Base-by-base conservation (phyloP, 2,329 filamentous ascomycete genomes). In the Sodiomyces alkalinus region DNA sequence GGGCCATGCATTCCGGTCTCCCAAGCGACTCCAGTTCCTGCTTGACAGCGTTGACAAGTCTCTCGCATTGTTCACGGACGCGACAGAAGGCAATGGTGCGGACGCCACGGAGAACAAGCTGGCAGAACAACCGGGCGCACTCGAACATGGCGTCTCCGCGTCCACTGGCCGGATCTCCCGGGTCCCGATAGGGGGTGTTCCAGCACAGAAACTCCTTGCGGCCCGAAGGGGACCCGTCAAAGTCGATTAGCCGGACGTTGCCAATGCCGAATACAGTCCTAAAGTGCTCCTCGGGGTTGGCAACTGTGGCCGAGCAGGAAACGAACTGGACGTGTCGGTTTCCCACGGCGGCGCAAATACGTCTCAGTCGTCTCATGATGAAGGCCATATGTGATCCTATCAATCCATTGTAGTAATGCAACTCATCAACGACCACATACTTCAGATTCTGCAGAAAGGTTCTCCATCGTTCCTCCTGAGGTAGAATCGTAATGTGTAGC, bases 171-270 rank as follows among this genome's bases (percentile, higher is more conserved):
- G 85, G 80, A 50, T 96, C 87, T 1, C 65, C 68, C 0, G 87
- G 83, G 40, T 94, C 87, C 48, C 85, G 92, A 51, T 74, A 93
- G 0, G 90, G 90, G 0, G 87, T 94, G 42, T 98, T 96, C 90
- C 90, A 98, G 51, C 86, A 96, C 6, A 98, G 47, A 33, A 96
- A 96, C 44, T 96, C 87, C 47, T 96, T 96, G 14, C 83, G 67
- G 0, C 87, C 83, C 5, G 83, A 83, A 0, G 90, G 90, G 0
- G 86, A 93, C 2, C 90, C 90, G 46, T 98, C 90, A 43, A 80
- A 86, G 44, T 94, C 85, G 1, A 87, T 78, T 24, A 96, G 52
- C 33, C 66, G 72, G 10, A 93, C 81, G 37, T 86, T 63, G 0
- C 85, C 69, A 6, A 93, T 68, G 1, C 87, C 87, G 40, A 96